A percentile compares a stretch with the other conserved stretches of the same genome.
Evolutionary conservation across 768 basidiomycete genomes (phyloP).

Genomic region (Grammothele lineata): DNA sequence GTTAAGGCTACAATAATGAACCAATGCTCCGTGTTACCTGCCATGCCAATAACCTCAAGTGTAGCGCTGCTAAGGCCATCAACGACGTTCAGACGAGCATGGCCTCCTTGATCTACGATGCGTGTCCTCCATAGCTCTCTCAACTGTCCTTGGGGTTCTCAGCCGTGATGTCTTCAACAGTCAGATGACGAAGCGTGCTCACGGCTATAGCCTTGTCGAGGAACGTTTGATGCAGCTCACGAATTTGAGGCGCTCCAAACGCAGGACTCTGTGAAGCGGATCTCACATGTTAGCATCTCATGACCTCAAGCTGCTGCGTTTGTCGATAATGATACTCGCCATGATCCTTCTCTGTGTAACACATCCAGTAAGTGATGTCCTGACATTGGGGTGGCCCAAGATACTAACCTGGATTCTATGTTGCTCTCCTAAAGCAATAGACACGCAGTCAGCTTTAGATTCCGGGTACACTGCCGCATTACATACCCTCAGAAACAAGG

Average conservation of each 20-base stretch:
- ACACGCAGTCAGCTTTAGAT: no score
- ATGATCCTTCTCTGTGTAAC: no score
- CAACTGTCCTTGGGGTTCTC: neutral
- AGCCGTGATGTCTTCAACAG: neutral
- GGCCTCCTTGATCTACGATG: slow-evolving; percentile 3
- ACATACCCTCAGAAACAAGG: no score
- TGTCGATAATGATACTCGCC: no score
- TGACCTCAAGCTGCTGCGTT: no score
- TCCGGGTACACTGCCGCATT: no score
- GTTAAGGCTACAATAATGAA: neutral
- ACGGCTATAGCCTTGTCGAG: slow-evolving; percentile 51
- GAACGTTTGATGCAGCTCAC: slow-evolving; percentile 54
- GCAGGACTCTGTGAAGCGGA: slow-evolving; percentile 54
- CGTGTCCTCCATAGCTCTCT: slow-evolving; percentile 4
- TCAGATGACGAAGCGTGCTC: neutral
- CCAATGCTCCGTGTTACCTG: slow-evolving; percentile 23
- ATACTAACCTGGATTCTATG: no score
- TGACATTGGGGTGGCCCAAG: no score
- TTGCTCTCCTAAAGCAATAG: no score
- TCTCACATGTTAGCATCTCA: no score
- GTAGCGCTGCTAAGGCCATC: slow-evolving; percentile 32
- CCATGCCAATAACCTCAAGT: slow-evolving; percentile 38
- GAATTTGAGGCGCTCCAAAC: slow-evolving; percentile 56
- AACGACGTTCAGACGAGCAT: slow-evolving; percentile 25
- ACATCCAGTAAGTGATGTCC: no score